Evolutionary conservation across 495 filamentous ascomycete species (phyloP).

Genomic region (Lasiosphaeriaceae sp.): DNA sequence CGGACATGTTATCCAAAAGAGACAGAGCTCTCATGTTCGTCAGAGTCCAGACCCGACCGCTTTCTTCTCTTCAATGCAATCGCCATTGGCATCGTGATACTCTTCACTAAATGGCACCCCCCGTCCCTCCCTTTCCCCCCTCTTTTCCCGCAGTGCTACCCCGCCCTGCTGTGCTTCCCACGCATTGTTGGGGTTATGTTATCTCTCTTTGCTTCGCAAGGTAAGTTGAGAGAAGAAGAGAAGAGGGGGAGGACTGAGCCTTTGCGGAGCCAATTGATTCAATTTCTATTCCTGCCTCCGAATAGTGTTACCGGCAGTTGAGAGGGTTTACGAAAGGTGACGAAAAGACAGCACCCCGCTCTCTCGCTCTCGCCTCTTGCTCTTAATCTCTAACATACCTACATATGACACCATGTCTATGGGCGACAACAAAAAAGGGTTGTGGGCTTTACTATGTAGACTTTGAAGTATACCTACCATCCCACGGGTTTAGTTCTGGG

Average conservation of each 20-base stretch:
- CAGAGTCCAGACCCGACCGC: neutral
- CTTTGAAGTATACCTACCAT: too few relatives aligned
- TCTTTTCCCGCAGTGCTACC: conserved; percentile 25
- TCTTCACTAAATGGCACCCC: neutral
- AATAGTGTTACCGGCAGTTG: neutral
- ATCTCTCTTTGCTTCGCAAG: conserved; percentile 6
- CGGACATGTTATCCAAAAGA: neutral
- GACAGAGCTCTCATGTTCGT: neutral
- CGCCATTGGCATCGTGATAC: neutral
- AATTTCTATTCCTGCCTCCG: neutral
- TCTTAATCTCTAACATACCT: neutral
- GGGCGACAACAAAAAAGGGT: too few relatives aligned
- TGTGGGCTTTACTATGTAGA: too few relatives aligned
- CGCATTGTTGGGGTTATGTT: conserved; percentile 5
- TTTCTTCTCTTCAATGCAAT: neutral
- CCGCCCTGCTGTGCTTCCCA: conserved; percentile 24
- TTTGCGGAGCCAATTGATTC: neutral
- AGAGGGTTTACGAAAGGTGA: too few relatives aligned
- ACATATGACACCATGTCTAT: too few relatives aligned
- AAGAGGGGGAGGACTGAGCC: conserved; percentile 4
- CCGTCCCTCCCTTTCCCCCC: neutral
- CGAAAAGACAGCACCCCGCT: too few relatives aligned
- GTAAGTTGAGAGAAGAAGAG: neutral
- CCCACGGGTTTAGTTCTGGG: too few relatives aligned
- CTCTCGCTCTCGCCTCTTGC: neutral